These are phyloP conservation scores for Citrus trifoliata DNA, from an alignment of 345 rosid genomes.

Conservation along the genomic window DNA sequence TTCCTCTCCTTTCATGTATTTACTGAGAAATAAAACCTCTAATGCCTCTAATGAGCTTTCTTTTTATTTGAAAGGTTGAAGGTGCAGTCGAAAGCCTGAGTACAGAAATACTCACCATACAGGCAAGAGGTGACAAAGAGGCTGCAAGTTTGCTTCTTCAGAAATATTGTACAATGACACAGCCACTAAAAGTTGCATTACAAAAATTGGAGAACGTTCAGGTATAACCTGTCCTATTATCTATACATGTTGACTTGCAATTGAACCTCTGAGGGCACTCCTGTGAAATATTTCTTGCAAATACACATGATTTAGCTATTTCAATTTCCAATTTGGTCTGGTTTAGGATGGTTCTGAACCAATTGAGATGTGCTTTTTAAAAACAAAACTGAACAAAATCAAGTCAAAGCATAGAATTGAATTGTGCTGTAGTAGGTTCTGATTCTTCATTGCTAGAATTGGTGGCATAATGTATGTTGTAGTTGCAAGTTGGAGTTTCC, in stretches of 20 bases:
- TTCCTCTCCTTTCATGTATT: neutral
- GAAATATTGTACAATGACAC: conserved; percentile 61
- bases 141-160: conserved; percentile 64
- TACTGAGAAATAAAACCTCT: neutral
- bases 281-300: neutral
- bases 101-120: conserved; percentile 74
- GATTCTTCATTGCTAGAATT: neutral
- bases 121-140: conserved; percentile 80
- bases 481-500: neutral
- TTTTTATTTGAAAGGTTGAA: conserved; percentile 48
- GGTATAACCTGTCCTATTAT: conserved; percentile 30
- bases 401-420: neutral
- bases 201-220: conserved; percentile 56
- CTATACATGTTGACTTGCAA: neutral
- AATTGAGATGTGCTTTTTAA: neutral
- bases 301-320: neutral
- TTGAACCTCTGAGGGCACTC: neutral
- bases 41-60: conserved; percentile 9
- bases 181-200: conserved; percentile 59
- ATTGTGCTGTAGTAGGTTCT: neutral
- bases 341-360: neutral
- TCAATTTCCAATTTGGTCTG: neutral
- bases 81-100: conserved; percentile 81
- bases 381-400: no score
- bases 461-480: neutral